A percentile compares a stretch with the other conserved stretches of the same genome.
phyloP scores from a whole-genome alignment of 2,329 filamentous ascomycete species.

The Fusarium cicatricum region DNA sequence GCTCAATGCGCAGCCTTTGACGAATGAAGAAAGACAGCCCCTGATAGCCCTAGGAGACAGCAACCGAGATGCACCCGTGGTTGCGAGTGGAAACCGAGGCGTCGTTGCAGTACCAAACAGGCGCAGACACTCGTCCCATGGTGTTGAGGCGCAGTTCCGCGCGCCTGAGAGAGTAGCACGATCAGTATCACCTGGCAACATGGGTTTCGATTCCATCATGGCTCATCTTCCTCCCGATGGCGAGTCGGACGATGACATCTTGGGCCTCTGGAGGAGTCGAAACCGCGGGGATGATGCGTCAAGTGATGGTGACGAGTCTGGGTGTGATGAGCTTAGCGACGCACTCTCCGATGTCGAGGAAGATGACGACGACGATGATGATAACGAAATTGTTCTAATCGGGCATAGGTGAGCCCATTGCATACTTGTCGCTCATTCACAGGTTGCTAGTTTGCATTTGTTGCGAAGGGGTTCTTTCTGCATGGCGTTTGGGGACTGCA shows the following conservation, averaged over 20 bases:
- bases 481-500: conserved; percentile 36
- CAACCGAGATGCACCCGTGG: conserved; percentile 17
- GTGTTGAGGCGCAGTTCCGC: conserved; percentile 44
- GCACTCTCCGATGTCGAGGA: conserved; percentile 53
- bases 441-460: neutral
- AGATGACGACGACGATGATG: conserved; percentile 59
- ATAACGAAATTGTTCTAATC: conserved; percentile 59
- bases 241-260: conserved; percentile 63
- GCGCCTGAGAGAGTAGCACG: conserved; percentile 54
- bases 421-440: conserved; percentile 8
- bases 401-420: conserved; percentile 54
- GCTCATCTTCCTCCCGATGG: conserved; percentile 46
- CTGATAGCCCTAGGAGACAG: conserved; percentile 7
- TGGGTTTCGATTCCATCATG: conserved; percentile 39
- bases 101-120: conserved; percentile 38
- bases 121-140: conserved; percentile 52
- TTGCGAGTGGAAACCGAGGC: conserved; percentile 21
- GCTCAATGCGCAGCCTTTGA: conserved; percentile 37
- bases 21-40: conserved; percentile 36
- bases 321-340: conserved; percentile 53
- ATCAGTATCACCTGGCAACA: conserved; percentile 53
- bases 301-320: conserved; percentile 57
- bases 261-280: conserved; percentile 63
- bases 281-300: conserved; percentile 58
- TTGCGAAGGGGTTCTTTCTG: conserved; percentile 22